phyloP scores from a whole-genome alignment of 106 monocot species.

The Gastrodia elata region DNA sequence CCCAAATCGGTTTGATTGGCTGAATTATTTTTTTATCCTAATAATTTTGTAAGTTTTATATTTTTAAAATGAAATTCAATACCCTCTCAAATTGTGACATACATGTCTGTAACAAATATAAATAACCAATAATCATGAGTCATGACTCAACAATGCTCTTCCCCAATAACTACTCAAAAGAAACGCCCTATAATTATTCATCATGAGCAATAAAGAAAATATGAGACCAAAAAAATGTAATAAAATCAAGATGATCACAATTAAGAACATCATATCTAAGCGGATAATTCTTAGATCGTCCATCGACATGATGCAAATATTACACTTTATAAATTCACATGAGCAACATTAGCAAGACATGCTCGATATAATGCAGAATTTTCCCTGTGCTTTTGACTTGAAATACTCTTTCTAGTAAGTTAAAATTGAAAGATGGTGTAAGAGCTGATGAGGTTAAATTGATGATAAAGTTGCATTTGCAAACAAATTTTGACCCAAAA shows the following conservation, averaged over 20 bases:
- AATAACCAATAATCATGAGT: not conserved
- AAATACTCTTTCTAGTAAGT: not conserved
- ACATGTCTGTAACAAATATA: no score
- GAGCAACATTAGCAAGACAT: no score
- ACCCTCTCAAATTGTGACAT: no score
- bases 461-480: no score
- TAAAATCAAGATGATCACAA: not conserved
- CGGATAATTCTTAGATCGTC: not conserved
- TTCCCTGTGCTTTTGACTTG: not conserved
- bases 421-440: no score
- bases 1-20: no score
- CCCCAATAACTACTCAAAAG: not conserved
- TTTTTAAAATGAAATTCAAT: no score
- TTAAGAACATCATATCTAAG: not conserved
- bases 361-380: not conserved
- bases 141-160: not conserved
- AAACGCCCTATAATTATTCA: not conserved
- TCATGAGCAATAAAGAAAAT: not conserved
- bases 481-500: not conserved
- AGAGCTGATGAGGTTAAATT: no score
- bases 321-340: no score
- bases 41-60: no score
- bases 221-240: not conserved
- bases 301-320: no score
- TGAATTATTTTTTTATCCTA: no score